phyloP scores from a whole-genome alignment of 768 basidiomycete genomes.

The Hysterangium stoloniferum region DNA sequence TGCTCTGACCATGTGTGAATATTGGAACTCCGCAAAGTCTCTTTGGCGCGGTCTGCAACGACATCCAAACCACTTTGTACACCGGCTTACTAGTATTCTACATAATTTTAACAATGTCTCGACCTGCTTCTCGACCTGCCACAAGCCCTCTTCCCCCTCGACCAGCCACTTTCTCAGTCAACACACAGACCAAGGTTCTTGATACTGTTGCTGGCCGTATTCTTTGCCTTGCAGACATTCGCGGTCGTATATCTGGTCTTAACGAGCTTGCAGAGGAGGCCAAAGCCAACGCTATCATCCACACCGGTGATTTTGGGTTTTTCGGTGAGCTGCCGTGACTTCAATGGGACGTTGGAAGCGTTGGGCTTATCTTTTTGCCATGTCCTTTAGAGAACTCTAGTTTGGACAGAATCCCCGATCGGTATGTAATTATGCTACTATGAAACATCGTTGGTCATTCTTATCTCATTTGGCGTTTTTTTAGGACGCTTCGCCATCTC shows the following conservation, averaged over 20 bases:
- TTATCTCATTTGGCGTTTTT: background rate
- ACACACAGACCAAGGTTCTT: constrained; percentile 72
- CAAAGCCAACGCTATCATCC: constrained; percentile 88
- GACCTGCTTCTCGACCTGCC: constrained; percentile 53
- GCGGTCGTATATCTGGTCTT: constrained; percentile 78
- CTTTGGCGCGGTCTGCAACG: constrained; percentile 4
- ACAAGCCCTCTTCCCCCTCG: constrained; percentile 43
- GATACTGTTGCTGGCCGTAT: constrained; percentile 79
- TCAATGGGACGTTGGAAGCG: too few relatives aligned
- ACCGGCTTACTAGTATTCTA: background rate
- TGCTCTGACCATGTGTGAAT: too few relatives aligned
- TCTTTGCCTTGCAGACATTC: constrained; percentile 91
- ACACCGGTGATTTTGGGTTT: constrained; percentile 99
- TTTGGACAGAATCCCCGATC: constrained; percentile 87
- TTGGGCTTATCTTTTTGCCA: constrained; percentile 10
- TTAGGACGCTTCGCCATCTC: constrained; percentile 81
- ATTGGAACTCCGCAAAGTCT: constrained; percentile 1
- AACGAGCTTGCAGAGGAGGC: constrained; percentile 87
- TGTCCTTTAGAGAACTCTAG: constrained; percentile 60
- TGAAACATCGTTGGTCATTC: background rate
- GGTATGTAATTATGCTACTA: constrained; percentile 27
- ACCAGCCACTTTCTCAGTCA: constrained; percentile 39
- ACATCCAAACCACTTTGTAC: background rate
- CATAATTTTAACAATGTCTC: constrained; percentile 30
- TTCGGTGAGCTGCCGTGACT: constrained; percentile 50